Percentiles rank a stretch among this genome's conserved stretches.
Evolutionary conservation across 2,329 filamentous ascomycete genomes (phyloP).

Genomic region (Cadophora sp.): DNA sequence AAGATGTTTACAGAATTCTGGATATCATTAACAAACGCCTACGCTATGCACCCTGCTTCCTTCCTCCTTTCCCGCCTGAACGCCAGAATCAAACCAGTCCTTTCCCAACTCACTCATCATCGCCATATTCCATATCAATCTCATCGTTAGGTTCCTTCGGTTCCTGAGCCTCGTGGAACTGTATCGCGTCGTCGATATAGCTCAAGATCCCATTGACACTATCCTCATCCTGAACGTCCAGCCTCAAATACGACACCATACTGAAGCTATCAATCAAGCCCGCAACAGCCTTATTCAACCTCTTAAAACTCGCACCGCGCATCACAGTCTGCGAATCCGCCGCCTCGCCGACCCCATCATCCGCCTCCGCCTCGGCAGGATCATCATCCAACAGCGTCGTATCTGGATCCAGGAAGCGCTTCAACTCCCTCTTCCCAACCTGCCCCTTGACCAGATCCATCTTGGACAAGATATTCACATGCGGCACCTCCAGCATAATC

Average conservation of each 20-base stretch:
- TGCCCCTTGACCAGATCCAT: conserved; percentile 97
- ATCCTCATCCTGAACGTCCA: conserved; percentile 90
- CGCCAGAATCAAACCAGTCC: conserved; percentile 13
- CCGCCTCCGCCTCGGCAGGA: conserved; percentile 48
- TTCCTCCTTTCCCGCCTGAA: conserved; percentile 22
- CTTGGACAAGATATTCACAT: conserved; percentile 95
- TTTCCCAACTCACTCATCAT: conserved; percentile 37
- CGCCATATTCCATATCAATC: conserved; percentile 56
- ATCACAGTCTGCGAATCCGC: conserved; percentile 75
- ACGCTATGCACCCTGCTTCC: conserved; percentile 34
- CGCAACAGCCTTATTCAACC: conserved; percentile 86
- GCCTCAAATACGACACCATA: conserved; percentile 93
- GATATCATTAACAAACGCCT: conserved; percentile 38
- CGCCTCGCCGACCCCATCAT: conserved; percentile 58
- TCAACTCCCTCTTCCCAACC: conserved; percentile 85
- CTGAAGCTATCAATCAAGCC: conserved; percentile 95
- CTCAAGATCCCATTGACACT: conserved; percentile 85
- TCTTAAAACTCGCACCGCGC: conserved; percentile 81
- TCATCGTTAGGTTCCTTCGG: conserved; percentile 79
- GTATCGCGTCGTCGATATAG: conserved; percentile 93
- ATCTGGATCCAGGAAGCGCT: conserved; percentile 89
- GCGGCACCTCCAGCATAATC: conserved; percentile 97
- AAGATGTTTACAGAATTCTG: conserved; percentile 18
- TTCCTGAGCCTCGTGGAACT: conserved; percentile 93
- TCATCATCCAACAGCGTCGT: conserved; percentile 80